These are phyloP conservation scores for Porphyrellus sp. DNA, from an alignment of 1,284 basidiomycete species.

Conservation along the genomic window DNA sequence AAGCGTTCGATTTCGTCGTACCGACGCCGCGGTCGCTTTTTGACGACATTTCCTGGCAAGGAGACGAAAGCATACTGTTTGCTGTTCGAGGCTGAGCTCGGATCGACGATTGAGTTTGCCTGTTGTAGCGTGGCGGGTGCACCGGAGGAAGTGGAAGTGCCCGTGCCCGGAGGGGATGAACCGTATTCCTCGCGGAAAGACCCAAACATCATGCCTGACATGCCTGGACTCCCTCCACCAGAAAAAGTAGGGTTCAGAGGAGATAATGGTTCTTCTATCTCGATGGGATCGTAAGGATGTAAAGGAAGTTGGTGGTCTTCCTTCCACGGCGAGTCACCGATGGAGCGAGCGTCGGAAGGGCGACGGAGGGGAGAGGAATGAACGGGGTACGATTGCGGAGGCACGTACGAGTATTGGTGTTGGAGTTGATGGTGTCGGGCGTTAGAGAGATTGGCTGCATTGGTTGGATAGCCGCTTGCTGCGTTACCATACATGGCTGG, in stretches of 20 bases:
- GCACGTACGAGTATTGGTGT: constrained; percentile 35
- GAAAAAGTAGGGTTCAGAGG: constrained; percentile 49
- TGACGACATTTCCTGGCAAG: constrained; percentile 72
- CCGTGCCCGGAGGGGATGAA: constrained; percentile 55
- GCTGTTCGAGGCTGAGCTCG: constrained; percentile 38
- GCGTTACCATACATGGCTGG: constrained; percentile 44
- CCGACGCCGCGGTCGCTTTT: constrained; percentile 77
- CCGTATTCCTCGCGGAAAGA: constrained; percentile 48
- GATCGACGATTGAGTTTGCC: constrained; percentile 6
- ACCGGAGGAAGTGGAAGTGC: constrained; percentile 50
- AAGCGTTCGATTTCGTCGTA: constrained; percentile 93
- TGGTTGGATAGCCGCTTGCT: constrained; percentile 22
- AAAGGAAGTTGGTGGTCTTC: constrained; percentile 27
- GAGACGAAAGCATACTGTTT: constrained; percentile 82
- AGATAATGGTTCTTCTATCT: constrained; percentile 46
- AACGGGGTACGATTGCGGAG: constrained; percentile 27
- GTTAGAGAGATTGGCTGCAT: constrained; percentile 26
- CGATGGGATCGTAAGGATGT: constrained; percentile 34
- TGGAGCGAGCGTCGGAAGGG: constrained; percentile 41
- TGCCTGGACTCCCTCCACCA: constrained; percentile 35
- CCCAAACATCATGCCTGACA: constrained; percentile 41
- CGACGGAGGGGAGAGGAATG: constrained; percentile 41
- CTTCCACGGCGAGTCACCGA: constrained; percentile 38
- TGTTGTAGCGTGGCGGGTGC: constrained; percentile 27
- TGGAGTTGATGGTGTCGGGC: constrained; percentile 33